Percentiles rank a stretch among this genome's conserved stretches.
These are phyloP conservation scores for Fusarium sp. DNA, from an alignment of 2,329 filamentous ascomycete species.

Conservation along the genomic window DNA sequence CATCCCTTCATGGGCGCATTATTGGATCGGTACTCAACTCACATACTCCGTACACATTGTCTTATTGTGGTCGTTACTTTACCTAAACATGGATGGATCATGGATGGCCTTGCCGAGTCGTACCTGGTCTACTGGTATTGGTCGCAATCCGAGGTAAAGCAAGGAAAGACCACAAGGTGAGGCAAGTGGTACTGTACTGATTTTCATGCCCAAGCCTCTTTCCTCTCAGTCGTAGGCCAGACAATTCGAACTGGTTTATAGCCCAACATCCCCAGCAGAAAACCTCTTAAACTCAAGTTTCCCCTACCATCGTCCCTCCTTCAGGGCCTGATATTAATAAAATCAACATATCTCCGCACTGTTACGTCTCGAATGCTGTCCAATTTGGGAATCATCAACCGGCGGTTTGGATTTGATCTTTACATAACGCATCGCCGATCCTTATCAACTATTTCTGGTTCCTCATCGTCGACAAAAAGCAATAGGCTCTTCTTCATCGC, in stretches of 20 bases:
- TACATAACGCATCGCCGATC: neutral
- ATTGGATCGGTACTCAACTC: neutral
- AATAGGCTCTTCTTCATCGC: constrained; percentile 9
- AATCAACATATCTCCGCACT: neutral
- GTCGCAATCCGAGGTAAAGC: constrained; percentile 8
- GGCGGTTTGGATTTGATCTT: neutral
- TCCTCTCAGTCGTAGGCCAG: constrained; percentile 2
- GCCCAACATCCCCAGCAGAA: constrained; percentile 11
- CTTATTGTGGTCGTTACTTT: neutral
- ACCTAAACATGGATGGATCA: constrained; percentile 4
- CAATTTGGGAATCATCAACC: constrained; percentile 12
- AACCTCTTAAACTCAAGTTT: neutral
- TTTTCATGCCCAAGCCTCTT: constrained; percentile 14
- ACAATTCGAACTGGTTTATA: constrained; percentile 20
- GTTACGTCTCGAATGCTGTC: neutral
- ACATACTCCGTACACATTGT: no score
- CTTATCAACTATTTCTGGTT: constrained; percentile 6
- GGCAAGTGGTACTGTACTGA: neutral
- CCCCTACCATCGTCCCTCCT: neutral
- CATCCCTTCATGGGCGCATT: neutral
- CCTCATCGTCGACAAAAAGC: constrained; percentile 13
- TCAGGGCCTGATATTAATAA: neutral
- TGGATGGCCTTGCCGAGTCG: constrained; percentile 3
- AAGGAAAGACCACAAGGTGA: neutral
- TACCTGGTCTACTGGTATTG: constrained; percentile 11